These are phyloP conservation scores for Exophiala viscosa DNA, from an alignment of 2,329 filamentous ascomycete species.

Conservation along the genomic window DNA sequence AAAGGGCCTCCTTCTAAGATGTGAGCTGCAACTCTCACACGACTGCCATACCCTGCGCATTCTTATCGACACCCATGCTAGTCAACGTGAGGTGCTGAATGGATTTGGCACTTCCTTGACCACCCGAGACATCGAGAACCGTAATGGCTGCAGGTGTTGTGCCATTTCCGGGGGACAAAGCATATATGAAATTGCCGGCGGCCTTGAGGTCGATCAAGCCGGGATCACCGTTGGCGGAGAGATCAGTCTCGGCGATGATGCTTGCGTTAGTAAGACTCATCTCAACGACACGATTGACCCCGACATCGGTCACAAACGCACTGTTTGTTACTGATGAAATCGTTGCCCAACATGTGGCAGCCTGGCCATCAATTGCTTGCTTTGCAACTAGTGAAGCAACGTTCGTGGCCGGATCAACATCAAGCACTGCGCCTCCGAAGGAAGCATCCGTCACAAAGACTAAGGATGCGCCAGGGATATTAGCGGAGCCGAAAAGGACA, in stretches of 20 bases:
- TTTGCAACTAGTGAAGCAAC: slow-evolving; percentile 35
- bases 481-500: slow-evolving; percentile 54
- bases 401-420: slow-evolving; percentile 36
- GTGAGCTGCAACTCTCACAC: not conserved
- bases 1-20: too few species aligned
- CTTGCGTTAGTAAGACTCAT: slow-evolving; percentile 51
- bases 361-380: slow-evolving; percentile 46
- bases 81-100: slow-evolving; percentile 38
- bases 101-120: slow-evolving; percentile 32
- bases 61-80: slow-evolving; percentile 29
- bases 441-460: slow-evolving; percentile 58
- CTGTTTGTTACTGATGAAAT: slow-evolving; percentile 48
- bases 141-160: slow-evolving; percentile 34
- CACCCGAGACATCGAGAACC: slow-evolving; percentile 40
- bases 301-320: slow-evolving; percentile 59
- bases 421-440: slow-evolving; percentile 53
- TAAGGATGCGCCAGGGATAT: slow-evolving; percentile 43
- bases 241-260: slow-evolving; percentile 44
- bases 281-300: slow-evolving; percentile 53
- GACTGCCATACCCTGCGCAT: slow-evolving; percentile 25
- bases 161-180: slow-evolving; percentile 53
- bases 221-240: slow-evolving; percentile 45
- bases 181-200: slow-evolving; percentile 56
- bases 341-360: slow-evolving; percentile 57
- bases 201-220: slow-evolving; percentile 56